phyloP scores from a whole-genome alignment of 1,139 yeast genomes.

The Scheffersomyces insectosa region DNA sequence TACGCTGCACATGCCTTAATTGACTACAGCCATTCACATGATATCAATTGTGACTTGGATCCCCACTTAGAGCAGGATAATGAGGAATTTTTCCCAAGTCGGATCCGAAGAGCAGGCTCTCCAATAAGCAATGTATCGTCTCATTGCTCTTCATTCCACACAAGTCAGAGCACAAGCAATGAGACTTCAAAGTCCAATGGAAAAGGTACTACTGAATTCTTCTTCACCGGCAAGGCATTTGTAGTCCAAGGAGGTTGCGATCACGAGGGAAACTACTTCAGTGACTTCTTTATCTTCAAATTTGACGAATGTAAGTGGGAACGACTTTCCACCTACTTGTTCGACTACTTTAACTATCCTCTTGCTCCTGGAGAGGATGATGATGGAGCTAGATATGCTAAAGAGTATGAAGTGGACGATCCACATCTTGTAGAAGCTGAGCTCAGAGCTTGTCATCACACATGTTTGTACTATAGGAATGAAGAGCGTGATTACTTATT shows the following conservation, averaged over 20 bases:
- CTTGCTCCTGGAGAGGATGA: slow-evolving; percentile 33
- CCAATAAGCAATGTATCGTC: slow-evolving; percentile 8
- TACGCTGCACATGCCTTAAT: slow-evolving; percentile 39
- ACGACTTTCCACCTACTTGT: slow-evolving; percentile 32
- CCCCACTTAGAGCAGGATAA: background rate
- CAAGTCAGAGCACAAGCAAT: slow-evolving; percentile 7
- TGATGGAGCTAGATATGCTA: slow-evolving; percentile 18
- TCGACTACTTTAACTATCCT: slow-evolving; percentile 35
- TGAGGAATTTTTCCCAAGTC: background rate
- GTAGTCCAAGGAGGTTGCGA: slow-evolving; percentile 47
- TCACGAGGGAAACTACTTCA: slow-evolving; percentile 28
- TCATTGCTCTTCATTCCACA: slow-evolving; percentile 17
- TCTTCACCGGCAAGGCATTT: slow-evolving; percentile 30
- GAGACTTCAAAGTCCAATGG: background rate
- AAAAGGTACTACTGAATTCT: slow-evolving; percentile 13
- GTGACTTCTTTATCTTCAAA: slow-evolving; percentile 35
- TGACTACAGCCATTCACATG: slow-evolving; percentile 18
- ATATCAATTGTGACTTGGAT: slow-evolving; percentile 6
- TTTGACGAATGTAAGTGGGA: slow-evolving; percentile 41
- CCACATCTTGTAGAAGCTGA: slow-evolving; percentile 44
- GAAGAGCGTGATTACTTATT: slow-evolving; percentile 40
- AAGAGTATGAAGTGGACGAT: slow-evolving; percentile 25
- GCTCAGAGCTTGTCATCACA: slow-evolving; percentile 45
- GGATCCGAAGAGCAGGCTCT: slow-evolving; percentile 5
- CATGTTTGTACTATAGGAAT: slow-evolving; percentile 35